Percentiles rank a stretch among this genome's conserved stretches.
These are phyloP conservation scores for Wallemia mellicola DNA, from an alignment of 1,284 basidiomycete species.

Conservation along the genomic window DNA sequence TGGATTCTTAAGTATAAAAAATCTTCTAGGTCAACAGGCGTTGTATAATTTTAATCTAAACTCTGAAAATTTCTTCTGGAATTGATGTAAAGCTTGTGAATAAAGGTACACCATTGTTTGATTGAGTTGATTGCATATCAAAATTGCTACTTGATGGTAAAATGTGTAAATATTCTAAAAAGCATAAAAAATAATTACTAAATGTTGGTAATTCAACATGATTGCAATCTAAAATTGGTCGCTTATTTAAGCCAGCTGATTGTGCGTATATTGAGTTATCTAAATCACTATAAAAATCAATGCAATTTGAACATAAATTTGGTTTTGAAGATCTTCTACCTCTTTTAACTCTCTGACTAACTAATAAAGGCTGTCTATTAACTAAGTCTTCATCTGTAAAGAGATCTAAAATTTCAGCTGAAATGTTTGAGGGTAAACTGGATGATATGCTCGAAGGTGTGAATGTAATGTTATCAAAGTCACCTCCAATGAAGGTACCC, in stretches of 20 bases:
- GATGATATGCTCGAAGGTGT: neutral
- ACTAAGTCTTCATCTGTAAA: neutral
- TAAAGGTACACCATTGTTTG: no score
- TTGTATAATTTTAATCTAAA: neutral
- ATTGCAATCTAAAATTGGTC: neutral
- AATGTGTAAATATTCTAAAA: no score
- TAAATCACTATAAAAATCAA: neutral
- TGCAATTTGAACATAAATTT: neutral
- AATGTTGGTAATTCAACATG: neutral
- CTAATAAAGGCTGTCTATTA: neutral
- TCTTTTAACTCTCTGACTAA: no score
- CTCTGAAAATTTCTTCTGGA: no score
- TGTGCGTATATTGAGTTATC: neutral
- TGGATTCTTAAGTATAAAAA: slow-evolving; percentile 60
- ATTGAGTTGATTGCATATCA: no score
- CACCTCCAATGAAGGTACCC: neutral
- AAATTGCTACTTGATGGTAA: no score
- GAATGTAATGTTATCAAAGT: neutral
- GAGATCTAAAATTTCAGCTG: neutral
- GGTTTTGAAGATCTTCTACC: neutral
- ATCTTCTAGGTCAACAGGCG: slow-evolving; percentile 2
- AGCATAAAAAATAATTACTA: no score
- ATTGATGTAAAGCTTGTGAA: no score
- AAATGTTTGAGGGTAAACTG: neutral
- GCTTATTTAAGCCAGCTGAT: neutral